Evolutionary conservation across 495 filamentous ascomycete genomes (phyloP), one percentile per base, ranked within the genome.

Genomic region (Daldinia vernicosa): DNA sequence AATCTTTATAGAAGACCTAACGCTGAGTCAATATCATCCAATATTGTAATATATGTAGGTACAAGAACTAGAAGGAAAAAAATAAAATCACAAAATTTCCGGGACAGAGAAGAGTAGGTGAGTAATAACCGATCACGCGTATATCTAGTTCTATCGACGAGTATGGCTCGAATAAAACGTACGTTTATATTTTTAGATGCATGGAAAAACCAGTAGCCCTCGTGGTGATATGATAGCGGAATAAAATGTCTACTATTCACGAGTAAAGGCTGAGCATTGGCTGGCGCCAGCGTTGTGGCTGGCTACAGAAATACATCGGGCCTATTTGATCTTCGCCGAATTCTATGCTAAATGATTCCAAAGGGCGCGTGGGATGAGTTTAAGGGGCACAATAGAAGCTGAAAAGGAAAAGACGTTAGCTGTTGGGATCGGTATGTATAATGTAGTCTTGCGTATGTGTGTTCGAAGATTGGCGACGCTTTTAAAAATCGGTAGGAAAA

Each of bases 221-320:
- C 24, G 15, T 53, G 50, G 27, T 53, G 14, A 56, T 56, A 56
- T 22, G 15, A 56, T 56, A 56, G 30, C 30, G n/a, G 14, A 56
- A 54, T 66, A 58, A 39, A 12, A 28, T 12, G 37, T 27, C 22
- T 12, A 26, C 35, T n/a, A 28, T 53, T 60, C 50, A 22, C 32
- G 24, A 47, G 3, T 22, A 45, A 66, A 56, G 54, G 63, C 69
- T 71, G 24, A 72, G 55, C 63, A 55, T 32, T 35, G 37, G 74
- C 71, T 76, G 74, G 71, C 74, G 74, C 74, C 74, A 74, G 60
- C 74, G 69, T 30, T 33, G 14, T 40, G n/a, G 35, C 35, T 58
- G 43, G 17, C 57, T 47, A 57, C 54, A 51, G 43, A 45, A 57
- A 27, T 40, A 37, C 43, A 54, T 69, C 71, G 58, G 57, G 26